Percentiles rank a stretch among this genome's conserved stretches.
Evolutionary conservation across 495 filamentous ascomycete genomes (phyloP).

Genomic region (Neurospora sp.): DNA sequence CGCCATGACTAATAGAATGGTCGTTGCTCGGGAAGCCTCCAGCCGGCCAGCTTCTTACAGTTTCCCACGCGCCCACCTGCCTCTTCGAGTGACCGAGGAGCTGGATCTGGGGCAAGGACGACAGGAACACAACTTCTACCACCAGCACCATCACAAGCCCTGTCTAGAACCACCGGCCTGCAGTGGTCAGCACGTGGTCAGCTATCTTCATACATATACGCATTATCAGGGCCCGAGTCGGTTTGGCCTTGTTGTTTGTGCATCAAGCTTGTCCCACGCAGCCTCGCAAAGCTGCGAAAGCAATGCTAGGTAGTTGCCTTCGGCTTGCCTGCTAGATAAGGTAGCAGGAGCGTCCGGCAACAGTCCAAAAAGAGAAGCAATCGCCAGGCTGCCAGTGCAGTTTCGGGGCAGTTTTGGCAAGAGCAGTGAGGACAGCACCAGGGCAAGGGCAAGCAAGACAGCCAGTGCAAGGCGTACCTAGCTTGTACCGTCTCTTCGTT

Average conservation of each 20-base stretch:
- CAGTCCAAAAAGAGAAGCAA: background rate
- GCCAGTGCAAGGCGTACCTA: background rate
- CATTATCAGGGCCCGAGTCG: background rate
- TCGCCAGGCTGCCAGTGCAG: background rate
- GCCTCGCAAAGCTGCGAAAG: background rate
- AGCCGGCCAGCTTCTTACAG: background rate
- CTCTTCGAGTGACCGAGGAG: background rate
- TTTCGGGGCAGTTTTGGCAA: background rate
- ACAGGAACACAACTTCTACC: background rate
- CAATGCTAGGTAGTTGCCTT: background rate
- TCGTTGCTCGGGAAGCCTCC: background rate
- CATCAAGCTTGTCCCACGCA: background rate
- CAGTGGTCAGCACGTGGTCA: background rate
- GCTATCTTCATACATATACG: background rate
- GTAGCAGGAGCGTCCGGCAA: background rate
- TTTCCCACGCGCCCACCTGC: background rate
- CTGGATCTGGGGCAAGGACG: background rate
- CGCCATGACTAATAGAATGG: background rate
- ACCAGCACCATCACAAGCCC: background rate
- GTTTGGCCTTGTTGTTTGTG: background rate
- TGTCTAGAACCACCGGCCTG: background rate
- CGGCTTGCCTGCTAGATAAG: background rate
- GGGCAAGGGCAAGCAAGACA: background rate
- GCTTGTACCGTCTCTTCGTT: background rate
- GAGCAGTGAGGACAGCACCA: background rate